These are phyloP conservation scores for Onygena corvina DNA, from an alignment of 2,329 filamentous ascomycete genomes.

Conservation along the genomic window DNA sequence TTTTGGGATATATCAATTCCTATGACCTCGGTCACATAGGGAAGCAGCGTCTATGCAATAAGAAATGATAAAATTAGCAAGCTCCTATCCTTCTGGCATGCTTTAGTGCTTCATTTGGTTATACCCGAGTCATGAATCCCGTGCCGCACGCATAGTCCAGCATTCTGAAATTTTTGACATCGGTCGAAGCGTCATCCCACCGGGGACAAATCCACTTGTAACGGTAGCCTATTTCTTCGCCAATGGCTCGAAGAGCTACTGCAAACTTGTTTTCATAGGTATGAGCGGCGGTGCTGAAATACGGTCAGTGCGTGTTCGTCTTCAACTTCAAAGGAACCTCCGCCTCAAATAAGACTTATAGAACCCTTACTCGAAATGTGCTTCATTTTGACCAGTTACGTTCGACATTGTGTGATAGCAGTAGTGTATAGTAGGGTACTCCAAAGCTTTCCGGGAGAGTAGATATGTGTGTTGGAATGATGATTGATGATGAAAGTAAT, in stretches of 20 bases:
- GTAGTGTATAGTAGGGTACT: too few relatives aligned
- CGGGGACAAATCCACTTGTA: constrained; percentile 52
- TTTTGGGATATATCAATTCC: constrained; percentile 60
- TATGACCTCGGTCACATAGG: constrained; percentile 50
- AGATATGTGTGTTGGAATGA: not conserved
- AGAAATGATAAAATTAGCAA: constrained; percentile 5
- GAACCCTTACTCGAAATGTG: not conserved
- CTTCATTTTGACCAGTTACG: constrained; percentile 15
- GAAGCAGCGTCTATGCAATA: constrained; percentile 42
- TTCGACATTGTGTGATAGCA: constrained; percentile 24
- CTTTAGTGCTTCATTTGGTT: constrained; percentile 18
- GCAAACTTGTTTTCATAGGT: constrained; percentile 47
- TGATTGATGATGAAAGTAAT: not conserved
- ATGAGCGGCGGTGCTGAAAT: not conserved
- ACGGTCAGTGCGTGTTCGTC: too few relatives aligned
- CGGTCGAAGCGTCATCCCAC: constrained; percentile 32
- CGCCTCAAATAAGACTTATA: not conserved
- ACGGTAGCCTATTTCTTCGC: constrained; percentile 41
- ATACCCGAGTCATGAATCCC: constrained; percentile 52
- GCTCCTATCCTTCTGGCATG: constrained; percentile 1
- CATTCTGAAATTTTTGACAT: constrained; percentile 36
- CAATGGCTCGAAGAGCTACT: constrained; percentile 43
- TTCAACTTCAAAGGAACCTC: too few relatives aligned
- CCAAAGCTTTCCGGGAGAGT: not conserved
- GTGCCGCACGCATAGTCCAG: constrained; percentile 70